Conservation (phyloP, 345 rosid genomes). For the Citrus maxima region DNA sequence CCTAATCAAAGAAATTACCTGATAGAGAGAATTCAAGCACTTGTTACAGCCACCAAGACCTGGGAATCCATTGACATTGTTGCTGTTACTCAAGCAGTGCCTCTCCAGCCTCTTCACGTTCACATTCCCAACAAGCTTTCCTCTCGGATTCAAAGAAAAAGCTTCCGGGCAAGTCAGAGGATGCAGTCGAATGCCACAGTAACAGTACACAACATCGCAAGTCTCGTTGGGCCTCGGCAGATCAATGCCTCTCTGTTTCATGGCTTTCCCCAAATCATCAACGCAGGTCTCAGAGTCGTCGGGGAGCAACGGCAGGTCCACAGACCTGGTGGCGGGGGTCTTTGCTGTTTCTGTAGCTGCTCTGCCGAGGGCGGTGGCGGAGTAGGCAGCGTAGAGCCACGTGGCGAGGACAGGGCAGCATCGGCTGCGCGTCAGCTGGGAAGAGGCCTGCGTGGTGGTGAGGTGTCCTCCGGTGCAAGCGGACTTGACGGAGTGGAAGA, state of each 20-base stretch:
- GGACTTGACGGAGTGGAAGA: constrained; percentile 56
- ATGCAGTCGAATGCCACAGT: constrained; percentile 84
- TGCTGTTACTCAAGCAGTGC: constrained; percentile 57
- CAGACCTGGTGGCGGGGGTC: constrained; percentile 28
- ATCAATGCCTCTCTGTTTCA: constrained; percentile 64
- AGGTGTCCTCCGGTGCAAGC: constrained; percentile 49
- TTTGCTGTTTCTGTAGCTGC: constrained; percentile 16
- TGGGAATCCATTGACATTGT: constrained; percentile 47
- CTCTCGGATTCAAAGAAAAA: constrained; percentile 45
- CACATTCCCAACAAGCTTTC: constrained; percentile 60
- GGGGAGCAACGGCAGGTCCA: constrained; percentile 78
- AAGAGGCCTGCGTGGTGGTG: background rate
- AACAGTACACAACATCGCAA: constrained; percentile 83
- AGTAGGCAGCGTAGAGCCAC: constrained; percentile 87
- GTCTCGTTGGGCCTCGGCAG: constrained; percentile 67
- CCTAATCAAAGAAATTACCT: constrained; percentile 28
- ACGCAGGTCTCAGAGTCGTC: constrained; percentile 96
- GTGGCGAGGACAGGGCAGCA: constrained; percentile 94
- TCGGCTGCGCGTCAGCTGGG: constrained; percentile 46
- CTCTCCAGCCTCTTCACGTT: constrained; percentile 63
- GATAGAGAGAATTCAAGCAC: constrained; percentile 70
- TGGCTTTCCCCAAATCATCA: constrained; percentile 63
- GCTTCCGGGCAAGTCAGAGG: constrained; percentile 68
- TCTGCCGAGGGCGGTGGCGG: constrained; percentile 58
- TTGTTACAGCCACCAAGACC: constrained; percentile 73